Base-by-base conservation (phyloP, 495 filamentous ascomycete species). In the Barbatosphaeria neglecta region DNA sequence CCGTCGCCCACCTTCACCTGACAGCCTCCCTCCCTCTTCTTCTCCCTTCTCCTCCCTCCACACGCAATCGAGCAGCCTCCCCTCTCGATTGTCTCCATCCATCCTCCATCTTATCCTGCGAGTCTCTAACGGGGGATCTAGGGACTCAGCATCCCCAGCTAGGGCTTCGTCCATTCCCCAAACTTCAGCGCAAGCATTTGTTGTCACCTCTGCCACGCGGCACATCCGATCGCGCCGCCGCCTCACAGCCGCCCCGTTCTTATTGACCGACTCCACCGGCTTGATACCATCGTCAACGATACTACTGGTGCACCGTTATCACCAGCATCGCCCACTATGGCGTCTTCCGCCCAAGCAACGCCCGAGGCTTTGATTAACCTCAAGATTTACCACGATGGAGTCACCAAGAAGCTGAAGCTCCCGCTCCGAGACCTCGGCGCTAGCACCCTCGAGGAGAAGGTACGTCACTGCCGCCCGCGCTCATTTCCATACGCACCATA, bases 321-420 rank as follows among this genome's bases (percentile, higher is more conserved):
- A 11, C 24, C 28, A 22, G 46, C 47, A 47, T 40, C 46, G 39
- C 40, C 33, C 51, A 61, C 38, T 56, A 81, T 79, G 75, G 69
- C 77, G 45, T 69, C 69, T 50, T 64, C 67, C 50, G 64, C 61
- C 41, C 61, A 69, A n/a, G 70, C 78, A 46, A 70, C 71, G 23
- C 78, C 78, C 27, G 86, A 90, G 46, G 89, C 86, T 45, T 66
- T 81, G 46, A 83, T 99, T 57, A 87, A 84, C 44, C 66, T 95
- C 65, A 97, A 97, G 69, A 73, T 95, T 53, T 77, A 76, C 48
- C 75, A 83, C 52, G 79, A 87, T 54, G 84, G 81, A 50, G 63
- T 58, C 47, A 84, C 78, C 53, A 79, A 86, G 43, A 83, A 90
- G 57, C 88, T 94, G 69, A 97, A 94, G 74, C 72, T 99, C 15